Evolutionary conservation across 495 filamentous ascomycete species (phyloP).

Genomic region (Penicillium robsamsonii): DNA sequence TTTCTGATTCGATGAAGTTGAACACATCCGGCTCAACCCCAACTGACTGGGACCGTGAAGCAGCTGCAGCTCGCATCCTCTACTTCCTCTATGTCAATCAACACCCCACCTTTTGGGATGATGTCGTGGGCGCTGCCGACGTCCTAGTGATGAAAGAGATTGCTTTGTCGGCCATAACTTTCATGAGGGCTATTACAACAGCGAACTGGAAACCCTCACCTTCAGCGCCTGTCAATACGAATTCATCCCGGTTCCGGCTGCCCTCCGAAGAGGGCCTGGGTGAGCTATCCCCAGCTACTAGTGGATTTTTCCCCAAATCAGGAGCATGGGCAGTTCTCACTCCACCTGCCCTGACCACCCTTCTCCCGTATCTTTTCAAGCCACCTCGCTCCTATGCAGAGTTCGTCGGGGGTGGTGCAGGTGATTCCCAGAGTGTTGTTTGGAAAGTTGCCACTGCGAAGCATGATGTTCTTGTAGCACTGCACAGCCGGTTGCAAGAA

Average conservation of each 20-base stretch:
- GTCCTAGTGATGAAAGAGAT: constrained; percentile 57
- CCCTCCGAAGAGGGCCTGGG: constrained; percentile 43
- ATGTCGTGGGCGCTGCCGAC: constrained; percentile 54
- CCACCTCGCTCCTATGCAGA: constrained; percentile 57
- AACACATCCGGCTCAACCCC: constrained; percentile 36
- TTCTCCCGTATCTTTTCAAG: constrained; percentile 59
- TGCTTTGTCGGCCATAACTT: constrained; percentile 53
- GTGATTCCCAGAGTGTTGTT: constrained; percentile 56
- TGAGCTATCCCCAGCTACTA: constrained; percentile 34
- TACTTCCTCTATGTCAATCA: constrained; percentile 56
- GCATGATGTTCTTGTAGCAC: constrained; percentile 52
- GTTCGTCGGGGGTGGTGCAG: constrained; percentile 56
- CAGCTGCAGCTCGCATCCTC: constrained; percentile 54
- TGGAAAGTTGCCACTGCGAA: constrained; percentile 61
- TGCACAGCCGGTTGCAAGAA: constrained; percentile 39
- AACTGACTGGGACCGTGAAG: constrained; percentile 45
- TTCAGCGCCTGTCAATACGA: constrained; percentile 16
- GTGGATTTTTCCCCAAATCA: constrained; percentile 42
- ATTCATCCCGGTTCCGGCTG: constrained; percentile 39
- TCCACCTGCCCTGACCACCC: constrained; percentile 49
- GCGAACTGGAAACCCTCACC: constrained; percentile 52
- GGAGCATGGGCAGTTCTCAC: constrained; percentile 53
- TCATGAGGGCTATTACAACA: constrained; percentile 53
- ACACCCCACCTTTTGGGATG: constrained; percentile 49
- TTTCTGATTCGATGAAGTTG: constrained; percentile 31